Percentiles rank a stretch among this genome's conserved stretches.
Conservation (phyloP, 441 rosid genomes). For the Hura crepitans region DNA sequence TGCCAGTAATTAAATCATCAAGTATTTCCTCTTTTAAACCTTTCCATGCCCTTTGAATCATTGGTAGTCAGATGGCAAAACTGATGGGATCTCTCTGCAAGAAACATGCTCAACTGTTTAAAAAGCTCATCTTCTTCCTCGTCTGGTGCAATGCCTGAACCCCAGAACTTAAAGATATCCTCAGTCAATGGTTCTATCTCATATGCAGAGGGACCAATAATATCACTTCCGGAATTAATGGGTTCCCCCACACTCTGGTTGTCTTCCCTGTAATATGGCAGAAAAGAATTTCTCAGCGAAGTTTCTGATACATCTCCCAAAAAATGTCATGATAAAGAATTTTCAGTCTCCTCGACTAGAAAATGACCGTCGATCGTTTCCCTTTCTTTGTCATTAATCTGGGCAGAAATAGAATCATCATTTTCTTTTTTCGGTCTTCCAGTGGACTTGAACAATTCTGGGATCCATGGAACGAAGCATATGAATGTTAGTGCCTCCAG, state of each 20-base stretch:
- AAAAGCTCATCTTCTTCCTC: constrained; percentile 47
- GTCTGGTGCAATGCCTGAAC: constrained; percentile 41
- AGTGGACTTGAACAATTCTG: constrained; percentile 7
- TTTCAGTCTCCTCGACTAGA: constrained; percentile 22
- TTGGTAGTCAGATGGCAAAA: constrained; percentile 23
- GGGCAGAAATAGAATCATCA: constrained; percentile 12
- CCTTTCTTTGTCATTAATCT: constrained; percentile 24
- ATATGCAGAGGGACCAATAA: constrained; percentile 9
- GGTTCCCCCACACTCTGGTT: constrained; percentile 4
- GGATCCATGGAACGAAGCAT: constrained; percentile 28
- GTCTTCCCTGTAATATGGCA: constrained; percentile 36
- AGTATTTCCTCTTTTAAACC: constrained; percentile 35
- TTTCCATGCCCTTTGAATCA: constrained; percentile 27
- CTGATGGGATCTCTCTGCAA: constrained; percentile 30
- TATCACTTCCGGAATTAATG: constrained; percentile 23
- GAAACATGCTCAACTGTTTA: constrained; percentile 46
- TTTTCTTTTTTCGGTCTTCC: constrained; percentile 20
- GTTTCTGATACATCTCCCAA: constrained; percentile 28
- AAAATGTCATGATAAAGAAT: constrained; percentile 17
- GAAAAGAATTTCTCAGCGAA: constrained; percentile 33
- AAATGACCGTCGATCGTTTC: constrained; percentile 14
- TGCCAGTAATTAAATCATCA: constrained; percentile 44
- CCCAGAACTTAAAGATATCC: constrained; percentile 76
- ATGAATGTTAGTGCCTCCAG: constrained; percentile 27
- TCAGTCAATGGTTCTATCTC: constrained; percentile 26